Conservation (phyloP, 2,329 filamentous ascomycete species). For the Aspergillus uvarum region DNA sequence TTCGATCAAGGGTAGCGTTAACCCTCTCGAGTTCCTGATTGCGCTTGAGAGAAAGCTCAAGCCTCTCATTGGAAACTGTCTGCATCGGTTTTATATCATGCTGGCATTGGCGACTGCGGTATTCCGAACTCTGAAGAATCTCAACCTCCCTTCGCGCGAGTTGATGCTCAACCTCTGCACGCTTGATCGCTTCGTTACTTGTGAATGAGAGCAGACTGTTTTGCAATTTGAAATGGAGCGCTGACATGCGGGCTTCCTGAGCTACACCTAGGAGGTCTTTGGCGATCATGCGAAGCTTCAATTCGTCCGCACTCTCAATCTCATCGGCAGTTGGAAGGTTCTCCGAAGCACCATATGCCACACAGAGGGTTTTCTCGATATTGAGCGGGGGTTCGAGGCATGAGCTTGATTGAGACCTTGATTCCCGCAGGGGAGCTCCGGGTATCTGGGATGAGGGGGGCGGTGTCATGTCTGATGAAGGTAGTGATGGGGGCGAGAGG, state of each 20-base stretch:
- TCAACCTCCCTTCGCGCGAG: constrained; percentile 88
- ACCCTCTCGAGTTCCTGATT: constrained; percentile 67
- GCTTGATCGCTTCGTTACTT: constrained; percentile 78
- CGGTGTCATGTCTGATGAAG: constrained; percentile 58
- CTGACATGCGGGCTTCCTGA: constrained; percentile 74
- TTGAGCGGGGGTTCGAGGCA: constrained; percentile 51
- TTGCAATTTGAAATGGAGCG: constrained; percentile 87
- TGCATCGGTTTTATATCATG: constrained; percentile 48
- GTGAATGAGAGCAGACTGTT: constrained; percentile 81
- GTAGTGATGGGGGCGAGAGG: constrained; percentile 46
- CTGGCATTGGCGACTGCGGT: constrained; percentile 64
- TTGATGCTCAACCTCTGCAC: constrained; percentile 85
- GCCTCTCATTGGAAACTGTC: constrained; percentile 46
- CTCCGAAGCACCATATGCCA: constrained; percentile 44
- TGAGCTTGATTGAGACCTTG: constrained; percentile 40
- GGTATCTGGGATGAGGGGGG: constrained; percentile 62
- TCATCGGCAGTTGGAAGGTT: constrained; percentile 51
- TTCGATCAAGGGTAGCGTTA: constrained; percentile 62
- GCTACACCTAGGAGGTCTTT: constrained; percentile 54
- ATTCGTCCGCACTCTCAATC: constrained; percentile 52
- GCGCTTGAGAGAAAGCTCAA: constrained; percentile 60
- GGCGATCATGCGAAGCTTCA: constrained; percentile 56
- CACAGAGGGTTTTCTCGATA: constrained; percentile 43
- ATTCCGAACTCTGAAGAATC: constrained; percentile 72
- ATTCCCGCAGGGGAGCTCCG: constrained; percentile 42